Percentiles rank a stretch among this genome's conserved stretches.
Evolutionary conservation across 164 flowering plant genomes (phyloP).

Genomic region (Nymphaea colorata): DNA sequence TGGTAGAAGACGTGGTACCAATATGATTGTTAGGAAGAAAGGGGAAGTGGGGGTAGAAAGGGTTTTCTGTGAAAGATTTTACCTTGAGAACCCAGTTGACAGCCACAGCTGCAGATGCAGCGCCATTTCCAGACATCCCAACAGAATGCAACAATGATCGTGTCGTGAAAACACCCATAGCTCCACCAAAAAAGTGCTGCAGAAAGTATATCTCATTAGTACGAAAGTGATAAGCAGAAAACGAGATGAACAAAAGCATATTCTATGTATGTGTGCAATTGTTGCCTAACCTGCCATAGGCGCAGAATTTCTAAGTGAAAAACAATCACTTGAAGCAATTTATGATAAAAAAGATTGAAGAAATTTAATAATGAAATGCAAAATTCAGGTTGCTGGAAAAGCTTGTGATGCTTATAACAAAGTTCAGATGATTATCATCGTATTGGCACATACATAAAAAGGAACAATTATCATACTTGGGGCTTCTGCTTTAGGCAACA

Average conservation of each 20-base stretch:
- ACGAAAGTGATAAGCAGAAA: not conserved
- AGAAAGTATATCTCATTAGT: not conserved
- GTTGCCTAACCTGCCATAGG: not conserved
- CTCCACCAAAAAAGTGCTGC: slow-evolving; percentile 98
- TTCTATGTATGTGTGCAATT: not conserved
- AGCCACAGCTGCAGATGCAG: slow-evolving; percentile 86
- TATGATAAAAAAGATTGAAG: not conserved
- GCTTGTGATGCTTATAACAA: not conserved
- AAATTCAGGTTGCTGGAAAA: not conserved
- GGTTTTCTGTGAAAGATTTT: slow-evolving; percentile 1
- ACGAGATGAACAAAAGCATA: not conserved
- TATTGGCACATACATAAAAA: not conserved
- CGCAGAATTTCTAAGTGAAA: not conserved
- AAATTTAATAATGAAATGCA: not conserved
- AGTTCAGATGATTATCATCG: not conserved
- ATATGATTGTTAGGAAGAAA: too few species aligned
- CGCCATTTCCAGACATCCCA: slow-evolving; percentile 58
- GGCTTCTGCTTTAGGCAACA: not conserved
- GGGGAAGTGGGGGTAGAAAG: not conserved
- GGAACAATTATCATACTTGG: not conserved
- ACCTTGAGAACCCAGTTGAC: slow-evolving; percentile 99
- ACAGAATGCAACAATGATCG: slow-evolving; percentile 78
- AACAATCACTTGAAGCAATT: not conserved
- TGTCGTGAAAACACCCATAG: slow-evolving; percentile 97
- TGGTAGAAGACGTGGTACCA: not conserved